Percentiles rank a stretch among this genome's conserved stretches.
Conservation (phyloP, 2,329 filamentous ascomycete genomes). For the Monosporascus sp. region DNA sequence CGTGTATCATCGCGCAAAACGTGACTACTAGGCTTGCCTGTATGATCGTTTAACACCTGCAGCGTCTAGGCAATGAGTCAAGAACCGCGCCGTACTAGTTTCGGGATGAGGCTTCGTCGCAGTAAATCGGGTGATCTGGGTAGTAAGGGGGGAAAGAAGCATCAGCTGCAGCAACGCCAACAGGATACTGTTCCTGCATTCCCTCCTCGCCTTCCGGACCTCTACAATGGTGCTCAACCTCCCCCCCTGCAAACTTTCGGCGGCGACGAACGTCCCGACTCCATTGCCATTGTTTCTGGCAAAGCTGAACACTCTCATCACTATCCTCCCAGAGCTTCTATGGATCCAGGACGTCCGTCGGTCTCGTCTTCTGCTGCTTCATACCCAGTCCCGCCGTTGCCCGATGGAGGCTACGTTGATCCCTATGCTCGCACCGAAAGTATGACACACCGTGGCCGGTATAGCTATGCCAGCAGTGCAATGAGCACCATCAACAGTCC, state of each 20-base stretch:
- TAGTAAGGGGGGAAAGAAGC: conserved; percentile 43
- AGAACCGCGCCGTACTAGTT: conserved; percentile 39
- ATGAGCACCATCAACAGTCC: conserved; percentile 91
- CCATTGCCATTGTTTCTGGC: conserved; percentile 26
- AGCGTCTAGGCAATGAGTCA: conserved; percentile 23
- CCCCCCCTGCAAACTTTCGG: conserved; percentile 29
- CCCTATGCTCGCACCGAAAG: conserved; percentile 82
- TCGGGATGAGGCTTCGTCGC: conserved; percentile 48
- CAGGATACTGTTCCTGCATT: conserved; percentile 48
- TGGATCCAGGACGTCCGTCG: conserved; percentile 42
- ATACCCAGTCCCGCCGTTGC: conserved; percentile 54
- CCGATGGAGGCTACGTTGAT: conserved; percentile 59
- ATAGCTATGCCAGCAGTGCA: conserved; percentile 91
- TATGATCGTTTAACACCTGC: neutral
- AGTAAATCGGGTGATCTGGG: conserved; percentile 49
- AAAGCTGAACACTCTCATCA: conserved; percentile 26
- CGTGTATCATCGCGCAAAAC: neutral
- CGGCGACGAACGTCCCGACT: conserved; percentile 27
- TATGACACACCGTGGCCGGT: conserved; percentile 93
- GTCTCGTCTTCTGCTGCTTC: conserved; percentile 42
- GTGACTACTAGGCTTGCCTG: neutral
- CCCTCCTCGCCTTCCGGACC: conserved; percentile 52
- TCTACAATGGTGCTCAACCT: conserved; percentile 33
- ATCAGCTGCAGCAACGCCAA: conserved; percentile 46
- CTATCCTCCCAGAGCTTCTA: conserved; percentile 42